Conservation (phyloP, 2,329 filamentous ascomycete genomes). For the Orbilia javanica region DNA sequence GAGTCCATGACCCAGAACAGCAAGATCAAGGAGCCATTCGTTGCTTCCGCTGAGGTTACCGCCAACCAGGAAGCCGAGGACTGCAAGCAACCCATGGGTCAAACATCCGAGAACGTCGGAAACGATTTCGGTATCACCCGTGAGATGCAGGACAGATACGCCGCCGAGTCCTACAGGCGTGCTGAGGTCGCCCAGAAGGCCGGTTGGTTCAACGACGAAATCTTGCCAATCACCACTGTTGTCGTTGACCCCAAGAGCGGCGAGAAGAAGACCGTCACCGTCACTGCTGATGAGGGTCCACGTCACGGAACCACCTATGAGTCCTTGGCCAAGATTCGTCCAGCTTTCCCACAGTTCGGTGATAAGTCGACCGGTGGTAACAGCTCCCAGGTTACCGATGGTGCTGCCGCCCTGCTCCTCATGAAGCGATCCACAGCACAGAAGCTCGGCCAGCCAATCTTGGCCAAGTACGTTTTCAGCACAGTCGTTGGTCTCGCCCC, state of each 20-base stretch:
- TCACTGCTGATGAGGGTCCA: conserved; percentile 90
- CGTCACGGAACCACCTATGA: conserved; percentile 90
- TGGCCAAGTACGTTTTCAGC: conserved; percentile 93
- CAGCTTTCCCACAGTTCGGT: conserved; percentile 91
- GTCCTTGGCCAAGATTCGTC: conserved; percentile 82
- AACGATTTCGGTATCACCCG: conserved; percentile 87
- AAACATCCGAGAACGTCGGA: conserved; percentile 96
- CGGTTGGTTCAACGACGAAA: conserved; percentile 93
- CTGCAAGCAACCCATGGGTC: conserved; percentile 96
- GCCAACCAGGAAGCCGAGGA: conserved; percentile 80
- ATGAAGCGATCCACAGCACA: conserved; percentile 95
- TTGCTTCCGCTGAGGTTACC: conserved; percentile 83
- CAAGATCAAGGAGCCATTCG: conserved; percentile 74
- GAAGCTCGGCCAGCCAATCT: conserved; percentile 87
- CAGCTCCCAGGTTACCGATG: conserved; percentile 93
- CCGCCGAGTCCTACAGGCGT: conserved; percentile 86
- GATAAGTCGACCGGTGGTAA: conserved; percentile 90
- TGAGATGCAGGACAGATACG: conserved; percentile 84
- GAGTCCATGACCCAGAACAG: conserved; percentile 86
- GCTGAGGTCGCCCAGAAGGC: conserved; percentile 92
- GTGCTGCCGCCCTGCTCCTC: conserved; percentile 86
- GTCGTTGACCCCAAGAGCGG: conserved; percentile 87
- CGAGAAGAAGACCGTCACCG: conserved; percentile 79
- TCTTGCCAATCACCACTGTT: conserved; percentile 84
- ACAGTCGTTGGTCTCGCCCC: conserved; percentile 91